Conservation (phyloP, 2,329 filamentous ascomycete genomes). For the Aspergillus versicolor region DNA sequence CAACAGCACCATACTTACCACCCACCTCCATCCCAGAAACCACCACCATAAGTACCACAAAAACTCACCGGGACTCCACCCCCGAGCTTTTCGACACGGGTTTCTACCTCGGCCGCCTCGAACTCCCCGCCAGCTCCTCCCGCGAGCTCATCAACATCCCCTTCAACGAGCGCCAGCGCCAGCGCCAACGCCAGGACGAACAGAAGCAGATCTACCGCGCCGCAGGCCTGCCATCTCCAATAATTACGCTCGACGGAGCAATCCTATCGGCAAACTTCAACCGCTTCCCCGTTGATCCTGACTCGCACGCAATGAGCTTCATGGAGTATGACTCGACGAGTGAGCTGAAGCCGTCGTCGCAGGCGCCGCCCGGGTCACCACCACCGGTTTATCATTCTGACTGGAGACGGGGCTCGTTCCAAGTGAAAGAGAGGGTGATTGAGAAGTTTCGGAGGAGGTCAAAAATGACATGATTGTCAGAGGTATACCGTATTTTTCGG, state of each 20-base stretch:
- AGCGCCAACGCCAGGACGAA: slow-evolving; percentile 5
- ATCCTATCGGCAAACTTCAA: slow-evolving; percentile 29
- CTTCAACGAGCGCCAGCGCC: slow-evolving; percentile 9
- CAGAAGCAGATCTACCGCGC: neutral
- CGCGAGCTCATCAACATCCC: slow-evolving; percentile 32
- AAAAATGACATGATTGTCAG: neutral
- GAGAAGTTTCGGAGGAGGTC: neutral
- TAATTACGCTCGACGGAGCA: slow-evolving; percentile 21
- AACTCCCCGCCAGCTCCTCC: slow-evolving; percentile 23
- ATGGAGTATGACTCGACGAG: slow-evolving; percentile 22
- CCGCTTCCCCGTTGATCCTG: neutral
- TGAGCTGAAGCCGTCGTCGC: neutral
- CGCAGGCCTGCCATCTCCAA: neutral
- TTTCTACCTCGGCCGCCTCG: slow-evolving; percentile 25
- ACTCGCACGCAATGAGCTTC: slow-evolving; percentile 26
- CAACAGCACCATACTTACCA: neutral
- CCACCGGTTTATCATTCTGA: neutral
- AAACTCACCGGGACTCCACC: slow-evolving; percentile 1
- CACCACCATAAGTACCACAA: neutral
- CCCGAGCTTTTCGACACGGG: slow-evolving; percentile 31
- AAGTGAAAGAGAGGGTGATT: neutral
- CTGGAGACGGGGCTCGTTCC: neutral
- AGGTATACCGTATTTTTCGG: neutral
- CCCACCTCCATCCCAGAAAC: neutral
- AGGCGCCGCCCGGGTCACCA: neutral